Evolutionary conservation across 371 early-diverging fungal species (phyloP), one percentile per base, ranked within the genome.

Genomic region (Umbelopsis sp.): DNA sequence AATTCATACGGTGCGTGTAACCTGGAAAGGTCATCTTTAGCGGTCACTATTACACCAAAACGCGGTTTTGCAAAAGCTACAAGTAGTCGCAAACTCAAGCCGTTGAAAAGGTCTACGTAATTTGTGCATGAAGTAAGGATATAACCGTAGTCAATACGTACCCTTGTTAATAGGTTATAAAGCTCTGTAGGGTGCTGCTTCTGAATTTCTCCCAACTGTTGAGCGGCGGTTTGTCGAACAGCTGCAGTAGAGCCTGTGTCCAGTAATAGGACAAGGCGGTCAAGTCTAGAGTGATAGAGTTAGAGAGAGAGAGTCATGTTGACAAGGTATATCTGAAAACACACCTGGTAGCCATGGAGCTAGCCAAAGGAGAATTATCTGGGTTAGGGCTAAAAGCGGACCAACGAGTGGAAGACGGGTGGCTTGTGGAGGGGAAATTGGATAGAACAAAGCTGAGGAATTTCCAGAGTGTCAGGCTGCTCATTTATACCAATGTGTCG

Each of bases 161-260:
- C 95, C 70, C 96, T 89, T 22, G 91, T 91, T 44, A 97, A 80
- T 14, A 97, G 80, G 68, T 91, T 89, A 74, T 92, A 93, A 22
- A 98, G 86, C 73, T 98, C 97, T 69, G 92, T 88, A 12, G 98
- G 97, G 72, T 96, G 94, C 74, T 97, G 96, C 68, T 89, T 89
- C 80, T 96, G 97, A 69, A 97, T 94, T 68, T 95, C 93, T 25
- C 97, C 98, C 65, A 98, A 78, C 76, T 98, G 98, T 67, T 92
- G 91, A 12, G 99, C 98, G 12, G 99, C 99, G 10, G 97, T 94
- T 22, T 85, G 80, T 41, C 98, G 80, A 46, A 98, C 92, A 57
- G 92, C 82, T 1, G 93, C 84, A 1, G 97, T 97, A 8, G 95
- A 94, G 29, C 97, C 98, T 18, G 94, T 97, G 72, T 97, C 97